A percentile compares a stretch with the other conserved stretches of the same genome.
phyloP scores from a whole-genome alignment of 2,329 filamentous ascomycete genomes.

The Allantophomopsis cytisporea region DNA sequence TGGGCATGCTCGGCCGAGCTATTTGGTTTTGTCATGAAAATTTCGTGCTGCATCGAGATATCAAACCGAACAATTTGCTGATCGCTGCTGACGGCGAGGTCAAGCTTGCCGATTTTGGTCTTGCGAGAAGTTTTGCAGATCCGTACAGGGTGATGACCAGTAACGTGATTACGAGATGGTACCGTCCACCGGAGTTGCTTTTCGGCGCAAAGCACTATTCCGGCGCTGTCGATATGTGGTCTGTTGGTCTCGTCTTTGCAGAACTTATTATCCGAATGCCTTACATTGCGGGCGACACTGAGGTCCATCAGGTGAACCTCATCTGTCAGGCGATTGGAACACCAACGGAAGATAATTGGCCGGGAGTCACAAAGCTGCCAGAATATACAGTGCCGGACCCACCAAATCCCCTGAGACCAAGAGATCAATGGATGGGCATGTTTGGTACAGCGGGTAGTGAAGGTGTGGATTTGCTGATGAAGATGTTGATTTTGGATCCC shows the following conservation, averaged over 20 bases:
- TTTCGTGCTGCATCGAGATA: conserved; percentile 88
- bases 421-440: conserved; percentile 58
- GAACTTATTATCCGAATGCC: conserved; percentile 76
- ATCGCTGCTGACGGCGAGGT: conserved; percentile 88
- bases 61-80: conserved; percentile 96
- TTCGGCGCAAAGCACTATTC: conserved; percentile 84
- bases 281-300: conserved; percentile 71
- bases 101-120: conserved; percentile 95
- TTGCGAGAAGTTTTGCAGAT: conserved; percentile 80
- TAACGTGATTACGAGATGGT: conserved; percentile 95
- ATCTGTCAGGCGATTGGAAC: conserved; percentile 81
- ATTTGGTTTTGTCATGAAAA: conserved; percentile 97
- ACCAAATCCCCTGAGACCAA: conserved; percentile 42
- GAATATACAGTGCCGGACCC: conserved; percentile 61
- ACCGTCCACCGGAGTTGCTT: conserved; percentile 84
- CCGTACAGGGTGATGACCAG: conserved; percentile 81
- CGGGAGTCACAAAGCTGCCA: conserved; percentile 69
- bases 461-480: conserved; percentile 79
- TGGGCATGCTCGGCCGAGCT: conserved; percentile 88
- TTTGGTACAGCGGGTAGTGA: conserved; percentile 72
- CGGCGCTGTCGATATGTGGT: conserved; percentile 89
- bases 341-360: conserved; percentile 90
- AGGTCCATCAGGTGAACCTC: conserved; percentile 73
- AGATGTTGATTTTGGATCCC: conserved; percentile 78
- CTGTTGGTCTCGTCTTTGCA: conserved; percentile 82